Evolutionary conservation across 176 grass and related monocot species (phyloP).

Genomic region (Phragmites australis): DNA sequence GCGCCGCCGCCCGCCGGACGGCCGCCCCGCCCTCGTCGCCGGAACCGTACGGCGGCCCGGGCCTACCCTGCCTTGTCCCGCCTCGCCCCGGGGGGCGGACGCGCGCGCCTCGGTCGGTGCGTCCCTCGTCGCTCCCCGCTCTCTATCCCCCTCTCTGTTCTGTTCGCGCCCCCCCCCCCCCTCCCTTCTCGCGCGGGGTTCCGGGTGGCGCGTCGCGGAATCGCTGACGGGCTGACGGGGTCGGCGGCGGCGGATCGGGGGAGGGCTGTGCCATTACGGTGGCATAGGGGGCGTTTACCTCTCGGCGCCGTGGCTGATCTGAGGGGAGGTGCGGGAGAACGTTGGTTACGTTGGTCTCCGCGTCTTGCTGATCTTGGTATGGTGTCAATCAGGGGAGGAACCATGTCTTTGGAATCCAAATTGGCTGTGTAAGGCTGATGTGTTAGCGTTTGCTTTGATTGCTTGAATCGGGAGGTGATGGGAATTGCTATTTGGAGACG

Average conservation of each 20-base stretch:
- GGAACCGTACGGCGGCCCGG: no score
- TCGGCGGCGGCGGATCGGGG: constrained; percentile 22
- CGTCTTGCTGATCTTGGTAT: neutral
- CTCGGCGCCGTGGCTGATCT: constrained; percentile 20
- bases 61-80: no score
- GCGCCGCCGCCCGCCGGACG: neutral
- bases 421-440: neutral
- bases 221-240: neutral
- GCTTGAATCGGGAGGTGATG: neutral
- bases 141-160: neutral
- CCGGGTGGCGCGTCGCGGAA: neutral
- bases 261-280: neutral
- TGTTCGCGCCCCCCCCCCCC: no score
- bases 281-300: neutral
- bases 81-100: neutral
- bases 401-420: neutral
- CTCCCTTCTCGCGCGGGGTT: neutral
- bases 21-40: neutral
- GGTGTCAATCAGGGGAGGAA: neutral
- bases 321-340: neutral
- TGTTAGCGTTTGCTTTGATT: neutral
- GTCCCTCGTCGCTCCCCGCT: neutral
- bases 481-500: neutral
- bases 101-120: constrained; percentile 42
- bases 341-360: neutral